Evolutionary conservation across 805 yeast species (phyloP).

Genomic region (Lipomyces orientalis): DNA sequence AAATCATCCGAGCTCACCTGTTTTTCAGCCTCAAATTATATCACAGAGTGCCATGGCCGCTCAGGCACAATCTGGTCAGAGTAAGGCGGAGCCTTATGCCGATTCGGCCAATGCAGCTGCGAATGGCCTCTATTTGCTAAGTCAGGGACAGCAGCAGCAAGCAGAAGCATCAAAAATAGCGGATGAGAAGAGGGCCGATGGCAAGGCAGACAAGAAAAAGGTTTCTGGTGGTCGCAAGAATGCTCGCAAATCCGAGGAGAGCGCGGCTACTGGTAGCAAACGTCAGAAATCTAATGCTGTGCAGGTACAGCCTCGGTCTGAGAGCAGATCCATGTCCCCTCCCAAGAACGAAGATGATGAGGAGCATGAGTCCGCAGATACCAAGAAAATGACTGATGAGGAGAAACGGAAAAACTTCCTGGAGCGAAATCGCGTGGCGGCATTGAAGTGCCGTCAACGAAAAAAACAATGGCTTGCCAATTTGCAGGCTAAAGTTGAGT

Average conservation of each 20-base stretch:
- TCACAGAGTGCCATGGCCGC: conserved; percentile 6
- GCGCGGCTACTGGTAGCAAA: neutral
- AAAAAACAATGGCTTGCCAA: conserved; percentile 86
- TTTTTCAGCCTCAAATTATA: conserved; percentile 11
- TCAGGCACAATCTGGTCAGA: neutral
- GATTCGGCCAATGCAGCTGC: conserved; percentile 42
- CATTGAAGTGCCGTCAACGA: conserved; percentile 91
- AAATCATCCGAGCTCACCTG: conserved; percentile 8
- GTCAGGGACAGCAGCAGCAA: conserved; percentile 40
- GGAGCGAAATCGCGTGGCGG: conserved; percentile 93
- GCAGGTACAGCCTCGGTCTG: neutral
- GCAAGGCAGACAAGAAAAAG: conserved; percentile 9
- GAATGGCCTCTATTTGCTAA: conserved; percentile 45
- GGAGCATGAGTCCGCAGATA: conserved; percentile 8
- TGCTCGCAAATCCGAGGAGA: conserved; percentile 7
- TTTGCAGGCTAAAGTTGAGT: conserved; percentile 78
- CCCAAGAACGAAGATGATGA: conserved; percentile 15
- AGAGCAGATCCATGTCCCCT: conserved; percentile 5
- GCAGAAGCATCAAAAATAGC: conserved; percentile 34
- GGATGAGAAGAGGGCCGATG: conserved; percentile 14
- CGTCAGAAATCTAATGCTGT: conserved; percentile 9
- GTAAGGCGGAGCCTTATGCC: conserved; percentile 19
- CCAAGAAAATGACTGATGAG: conserved; percentile 61
- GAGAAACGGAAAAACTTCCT: conserved; percentile 76
- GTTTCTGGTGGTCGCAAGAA: conserved; percentile 14